Base-by-base conservation (phyloP, 352 stramenopile genomes). In the Pythium coloratum region DNA sequence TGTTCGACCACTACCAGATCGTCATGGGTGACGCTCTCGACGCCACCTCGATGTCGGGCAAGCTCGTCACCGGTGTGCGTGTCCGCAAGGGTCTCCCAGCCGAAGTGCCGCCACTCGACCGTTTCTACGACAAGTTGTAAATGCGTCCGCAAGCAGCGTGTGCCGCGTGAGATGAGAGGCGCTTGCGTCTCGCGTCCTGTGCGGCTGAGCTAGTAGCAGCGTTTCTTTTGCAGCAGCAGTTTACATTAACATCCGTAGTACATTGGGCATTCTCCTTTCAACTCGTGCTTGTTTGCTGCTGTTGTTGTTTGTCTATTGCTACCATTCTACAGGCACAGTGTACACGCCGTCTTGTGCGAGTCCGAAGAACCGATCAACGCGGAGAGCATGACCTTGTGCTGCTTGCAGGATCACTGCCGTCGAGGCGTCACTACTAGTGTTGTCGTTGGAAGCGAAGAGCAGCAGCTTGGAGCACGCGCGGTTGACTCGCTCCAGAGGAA, bases 81-180 rank as follows among this genome's bases (percentile, higher is more conserved):
- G 87, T 97, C 71, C 95, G 98, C 77, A 99, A 99, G 96, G 97
- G 97, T 85, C 91, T 99, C 57, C 72, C 88, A 40, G 84, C 96
- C 16, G 97, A 98, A 20, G 96, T 99, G 78, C 97, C 98, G 59
- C 95, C 98, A 65, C 89, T 99, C 70, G 96, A 98, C 81, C 94
- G 98, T 77, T 99, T 99, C 93, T 95, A 99, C 72, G 97, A 99
- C 90, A 98, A 98, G 86, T 94, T 99, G 73, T 99, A 99, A 99
- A 69, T 66, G 60, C 57, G 50, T 62, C 32, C 14, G 30, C 44
- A 33, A 51, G 6, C 46, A 53, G 46, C 46, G 20, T 30, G 46
- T 30, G 46, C 46, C n/a, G 46, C 46, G 46, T 53, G 20, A 32
- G 46, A 16, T 10, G 46, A 53, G 9, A 5, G 46, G n/a, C 46